phyloP scores from a whole-genome alignment of 495 filamentous ascomycete genomes.

The Jackrogersella multiformis region DNA sequence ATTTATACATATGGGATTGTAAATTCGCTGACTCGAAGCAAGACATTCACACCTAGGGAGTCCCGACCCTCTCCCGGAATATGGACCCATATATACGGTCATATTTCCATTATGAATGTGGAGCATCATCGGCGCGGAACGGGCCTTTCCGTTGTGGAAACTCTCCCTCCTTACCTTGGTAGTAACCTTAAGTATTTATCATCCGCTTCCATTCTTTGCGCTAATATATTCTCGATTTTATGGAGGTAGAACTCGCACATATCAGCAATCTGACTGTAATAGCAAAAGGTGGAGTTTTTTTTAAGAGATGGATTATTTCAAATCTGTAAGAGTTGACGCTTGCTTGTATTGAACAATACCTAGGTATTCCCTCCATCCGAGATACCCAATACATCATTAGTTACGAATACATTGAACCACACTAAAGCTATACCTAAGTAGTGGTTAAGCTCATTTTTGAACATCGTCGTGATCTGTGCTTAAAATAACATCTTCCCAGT shows the following conservation, averaged over 20 bases:
- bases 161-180: too few relatives aligned
- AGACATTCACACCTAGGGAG: too few relatives aligned
- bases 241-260: too few relatives aligned
- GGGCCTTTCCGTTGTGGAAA: not conserved
- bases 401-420: not conserved
- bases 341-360: not conserved
- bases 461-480: slow-evolving; percentile 37
- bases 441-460: not conserved
- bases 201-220: not conserved
- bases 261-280: too few relatives aligned
- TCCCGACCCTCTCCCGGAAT: too few relatives aligned
- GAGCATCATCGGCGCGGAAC: not conserved
- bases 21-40: too few relatives aligned
- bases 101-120: too few relatives aligned
- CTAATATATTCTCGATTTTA: not conserved
- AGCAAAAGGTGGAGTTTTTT: too few relatives aligned
- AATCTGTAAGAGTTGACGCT: not conserved
- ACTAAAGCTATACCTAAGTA: too few relatives aligned
- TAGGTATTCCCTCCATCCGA: too few relatives aligned
- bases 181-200: not conserved
- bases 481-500: slow-evolving; percentile 50
- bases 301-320: not conserved
- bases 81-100: too few relatives aligned
- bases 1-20: too few relatives aligned
- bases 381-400: not conserved